phyloP scores from a whole-genome alignment of 306 rosid genomes.

The Spatholobus suberectus region DNA sequence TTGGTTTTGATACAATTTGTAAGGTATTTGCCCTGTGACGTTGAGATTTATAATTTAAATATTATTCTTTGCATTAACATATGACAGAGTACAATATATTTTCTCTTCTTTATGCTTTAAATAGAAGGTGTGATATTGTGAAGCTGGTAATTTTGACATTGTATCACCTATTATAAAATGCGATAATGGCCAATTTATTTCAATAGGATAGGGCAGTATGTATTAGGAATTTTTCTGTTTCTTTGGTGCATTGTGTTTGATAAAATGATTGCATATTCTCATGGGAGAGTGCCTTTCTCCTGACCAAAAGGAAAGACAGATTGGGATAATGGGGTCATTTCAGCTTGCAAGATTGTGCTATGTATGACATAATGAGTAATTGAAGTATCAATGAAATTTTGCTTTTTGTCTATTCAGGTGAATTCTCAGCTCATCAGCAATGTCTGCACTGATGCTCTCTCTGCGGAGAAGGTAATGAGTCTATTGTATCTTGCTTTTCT shows the following conservation, averaged over 20 bases:
- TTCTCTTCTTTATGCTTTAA: background rate
- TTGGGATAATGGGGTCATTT: background rate
- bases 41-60: background rate
- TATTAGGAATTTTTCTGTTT: no score
- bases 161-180: background rate
- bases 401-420: conserved; percentile 61
- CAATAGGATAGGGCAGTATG: background rate
- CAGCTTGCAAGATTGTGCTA: conserved; percentile 8
- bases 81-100: background rate
- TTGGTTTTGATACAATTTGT: conserved; percentile 96
- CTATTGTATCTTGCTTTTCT: background rate
- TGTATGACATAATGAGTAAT: conserved; percentile 39
- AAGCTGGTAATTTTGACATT: conserved; percentile 5
- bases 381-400: conserved; percentile 9
- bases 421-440: conserved; percentile 99
- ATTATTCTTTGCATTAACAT: conserved; percentile 15
- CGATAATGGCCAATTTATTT: background rate
- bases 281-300: background rate
- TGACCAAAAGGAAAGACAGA: background rate
- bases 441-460: conserved; percentile 96
- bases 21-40: conserved; percentile 64
- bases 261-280: conserved; percentile 7
- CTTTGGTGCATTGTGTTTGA: background rate
- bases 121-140: background rate
- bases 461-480: conserved; percentile 89